phyloP scores from a whole-genome alignment of 75 land plant genomes.

The Sequoiadendron giganteum region DNA sequence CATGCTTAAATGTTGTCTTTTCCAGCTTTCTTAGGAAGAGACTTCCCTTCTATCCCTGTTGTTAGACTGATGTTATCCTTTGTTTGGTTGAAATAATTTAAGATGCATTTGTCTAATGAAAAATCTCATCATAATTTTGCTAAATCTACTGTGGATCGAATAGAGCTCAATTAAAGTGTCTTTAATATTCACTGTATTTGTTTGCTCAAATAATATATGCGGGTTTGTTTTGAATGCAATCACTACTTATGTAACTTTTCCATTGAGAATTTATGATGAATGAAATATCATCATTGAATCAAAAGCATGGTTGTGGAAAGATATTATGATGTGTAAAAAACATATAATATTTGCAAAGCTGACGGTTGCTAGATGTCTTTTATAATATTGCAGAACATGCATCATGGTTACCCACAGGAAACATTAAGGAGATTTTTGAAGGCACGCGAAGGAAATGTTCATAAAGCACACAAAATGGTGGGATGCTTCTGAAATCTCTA shows the following conservation, averaged over 20 bases:
- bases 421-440: constrained; percentile 72
- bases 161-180: not conserved
- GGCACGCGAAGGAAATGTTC: constrained; percentile 84
- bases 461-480: constrained; percentile 92
- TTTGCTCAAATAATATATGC: not conserved
- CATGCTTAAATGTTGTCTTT: not conserved
- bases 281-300: not conserved
- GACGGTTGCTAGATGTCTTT: not conserved
- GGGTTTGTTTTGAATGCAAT: not conserved
- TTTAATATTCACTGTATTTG: not conserved
- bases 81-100: not conserved
- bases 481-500: not conserved
- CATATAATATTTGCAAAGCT: not conserved
- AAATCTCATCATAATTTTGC: not conserved
- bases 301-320: not conserved
- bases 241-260: not conserved
- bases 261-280: not conserved
- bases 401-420: constrained; percentile 66
- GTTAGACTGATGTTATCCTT: not conserved
- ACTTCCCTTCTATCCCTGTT: not conserved
- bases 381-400: constrained; percentile 53
- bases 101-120: not conserved
- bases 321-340: not conserved
- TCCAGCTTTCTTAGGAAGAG: not conserved
- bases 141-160: not conserved